Base-by-base conservation (phyloP, 2,329 filamentous ascomycete species). In the Zymoseptoria brevis region DNA sequence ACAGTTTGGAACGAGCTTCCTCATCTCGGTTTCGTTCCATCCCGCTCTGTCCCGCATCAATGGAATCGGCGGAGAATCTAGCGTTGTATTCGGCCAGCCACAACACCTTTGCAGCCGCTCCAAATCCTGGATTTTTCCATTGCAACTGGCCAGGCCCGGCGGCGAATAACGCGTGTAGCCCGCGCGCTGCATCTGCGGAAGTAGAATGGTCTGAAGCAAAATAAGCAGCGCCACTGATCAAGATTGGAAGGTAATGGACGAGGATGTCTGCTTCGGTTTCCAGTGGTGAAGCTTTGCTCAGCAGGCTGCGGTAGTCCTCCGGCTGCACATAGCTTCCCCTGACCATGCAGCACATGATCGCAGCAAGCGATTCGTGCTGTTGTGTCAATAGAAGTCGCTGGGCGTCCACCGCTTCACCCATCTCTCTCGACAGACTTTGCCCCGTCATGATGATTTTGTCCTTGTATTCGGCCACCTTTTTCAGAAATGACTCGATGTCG, bases 61-160 rank as follows among this genome's bases (percentile, higher is more conserved):
- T 61, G 8, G 61, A 60, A 11, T 59, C 60, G 9, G 66, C 64
- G 6, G 56, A 58, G 56, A 70, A 96, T 79, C 90, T 89, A 2
- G 90, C 90, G 65, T 89, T 94, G 75, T 96, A 96, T 69, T 97
- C 91, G 30, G 90, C 87, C 53, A 96, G 81, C 94, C 94, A 99
- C 82, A 89, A 91, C 4, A 87, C 84, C 57, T 84, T 82, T 11
- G 92, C 82, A 3, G 90, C 87, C 52, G 92, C 89, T 67, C 92
- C 87, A 11, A 97, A 81, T 66, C 87, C 87, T 16, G 86, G 80
- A 48, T 96, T 73, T 21, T 82, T 79, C 89, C 91, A 96, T 16
- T 81, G 76, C 50, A 87, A 79, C 60, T 85, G 83, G 54, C 91
- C 88, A 52, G 83, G 77, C 19, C 83, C 81, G 45, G 83, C 81